Base-by-base conservation (phyloP, 1,284 basidiomycete genomes). In the Ganoderma lucidum region DNA sequence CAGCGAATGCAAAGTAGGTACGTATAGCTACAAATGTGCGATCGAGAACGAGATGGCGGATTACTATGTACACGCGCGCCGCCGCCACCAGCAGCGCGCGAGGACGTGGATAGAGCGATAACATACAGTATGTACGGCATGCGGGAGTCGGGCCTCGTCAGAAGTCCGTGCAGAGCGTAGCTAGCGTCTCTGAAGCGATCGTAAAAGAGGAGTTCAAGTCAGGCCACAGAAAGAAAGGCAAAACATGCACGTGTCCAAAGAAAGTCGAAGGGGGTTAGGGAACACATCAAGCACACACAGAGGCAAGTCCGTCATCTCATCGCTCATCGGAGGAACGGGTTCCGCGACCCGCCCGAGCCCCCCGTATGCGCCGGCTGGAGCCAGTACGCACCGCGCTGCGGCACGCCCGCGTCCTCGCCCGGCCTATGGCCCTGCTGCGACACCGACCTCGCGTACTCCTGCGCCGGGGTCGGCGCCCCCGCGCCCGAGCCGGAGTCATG, bases 381-480 rank as follows among this genome's bases (percentile, higher is more conserved):
- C 81, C 79, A 80, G 67, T 81, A 79, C 66, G 72, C 70, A 6
- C 78, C 79, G 23, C 75, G 69, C 64, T 73, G 72, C 60, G 58
- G 58, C 32, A 15, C 58, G 58, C 70, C 62, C n/a, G 23, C 23
- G 23, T 68, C 70, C 44, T 45, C 44, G 58, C 72, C 65, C 51
- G 74, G 73, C 15, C 76, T 77, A 19, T 73, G 65, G 55, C 65
- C 66, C 23, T 65, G 71, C 63, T 73, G 64, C 61, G 71, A 68
- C 6, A 88, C 79, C 59, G 85, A 82, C 67, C 82, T 81, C 60
- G 86, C 87, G 70, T 91, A 92, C 67, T 79, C 81, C 81, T 91
- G 85, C 44, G 91, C 91, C 51, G 88, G 88, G 15, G 89, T 90
- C 35, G 74, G 79, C 63, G 77, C 73, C 28, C 45, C n/a, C n/a